Evolutionary conservation across 176 grass and related monocot species (phyloP), one percentile per base, ranked within the genome.

Genomic region (Oryza meridionalis): DNA sequence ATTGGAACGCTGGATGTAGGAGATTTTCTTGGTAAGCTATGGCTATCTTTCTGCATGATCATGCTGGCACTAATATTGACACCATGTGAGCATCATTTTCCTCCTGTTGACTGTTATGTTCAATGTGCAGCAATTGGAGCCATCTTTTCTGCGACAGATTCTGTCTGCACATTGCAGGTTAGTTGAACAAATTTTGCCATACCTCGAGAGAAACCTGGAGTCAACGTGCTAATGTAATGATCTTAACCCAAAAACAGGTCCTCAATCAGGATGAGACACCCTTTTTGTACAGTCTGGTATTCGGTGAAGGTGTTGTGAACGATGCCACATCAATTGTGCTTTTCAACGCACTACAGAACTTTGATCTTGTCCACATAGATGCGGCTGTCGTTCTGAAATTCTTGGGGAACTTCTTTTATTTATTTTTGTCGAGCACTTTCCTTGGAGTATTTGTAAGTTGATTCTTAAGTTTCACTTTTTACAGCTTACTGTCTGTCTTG

Each of bases 71-170:
- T 79, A 78, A 72, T 53, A 2, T n/a, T 72, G 69, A 73, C 43
- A 68, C 38, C 44, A 80, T 67, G 49, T 37, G 27, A 76, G 25
- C 58, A 42, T 93, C 71, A 85, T 84, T 76, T 76, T 15, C 59
- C 85, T 76, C 15, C 15, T 87, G 25, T 25, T 44, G 5, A 79
- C 19, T 89, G 25, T 25, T 44, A 6, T 66, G 33, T 38, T 82
- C 16, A 69, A 50, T 82, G 44, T 92, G 27, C 91, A 99, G 97
- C 97, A 51, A 95, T 99, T 75, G 97, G 97, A 86, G 97, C 97
- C 40, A 99, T 99, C 86, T 99, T 99, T 91, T 99, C 97, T 35
- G 97, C 97, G 63, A 99, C 97, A 80, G 97, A 99, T 80, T 99
- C 97, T 85, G 97, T 99, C 45, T 99, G 97, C 81, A 99, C 97